Percentiles rank a stretch among this genome's conserved stretches.
phyloP scores from a whole-genome alignment of 2,329 filamentous ascomycete species.

The Grosmannia huntii region DNA sequence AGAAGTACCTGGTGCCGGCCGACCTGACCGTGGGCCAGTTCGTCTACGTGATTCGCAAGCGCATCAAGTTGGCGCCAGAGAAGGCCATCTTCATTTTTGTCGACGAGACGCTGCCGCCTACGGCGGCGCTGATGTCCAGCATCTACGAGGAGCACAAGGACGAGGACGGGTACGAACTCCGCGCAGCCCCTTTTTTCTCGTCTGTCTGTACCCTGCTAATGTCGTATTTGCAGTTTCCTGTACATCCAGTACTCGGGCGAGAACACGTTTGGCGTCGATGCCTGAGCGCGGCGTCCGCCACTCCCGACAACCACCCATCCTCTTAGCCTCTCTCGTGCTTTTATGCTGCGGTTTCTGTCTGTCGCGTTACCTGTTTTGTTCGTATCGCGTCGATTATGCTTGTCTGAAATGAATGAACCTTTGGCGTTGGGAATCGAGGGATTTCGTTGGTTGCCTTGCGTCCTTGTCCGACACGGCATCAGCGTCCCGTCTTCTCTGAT shows the following conservation, averaged over 20 bases:
- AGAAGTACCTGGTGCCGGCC: slow-evolving; percentile 97
- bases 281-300: background rate
- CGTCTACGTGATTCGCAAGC: slow-evolving; percentile 99
- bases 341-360: background rate
- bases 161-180: slow-evolving; percentile 44
- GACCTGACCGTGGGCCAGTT: slow-evolving; percentile 97
- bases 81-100: slow-evolving; percentile 99
- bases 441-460: background rate
- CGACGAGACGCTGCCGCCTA: slow-evolving; percentile 92
- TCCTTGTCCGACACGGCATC: background rate
- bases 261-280: slow-evolving; percentile 72
- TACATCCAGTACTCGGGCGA: slow-evolving; percentile 99
- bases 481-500: background rate
- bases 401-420: background rate
- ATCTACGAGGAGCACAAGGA: slow-evolving; percentile 99
- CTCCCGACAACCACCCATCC: no score
- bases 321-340: background rate
- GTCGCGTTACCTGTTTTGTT: background rate
- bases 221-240: slow-evolving; percentile 53
- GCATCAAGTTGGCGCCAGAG: slow-evolving; percentile 98
- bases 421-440: background rate
- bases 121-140: slow-evolving; percentile 95
- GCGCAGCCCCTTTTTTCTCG: background rate
- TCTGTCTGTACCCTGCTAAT: slow-evolving; percentile 5
- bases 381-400: background rate